Conservation (phyloP, 108 stramenopile species). For the Skeletonema potamos region DNA sequence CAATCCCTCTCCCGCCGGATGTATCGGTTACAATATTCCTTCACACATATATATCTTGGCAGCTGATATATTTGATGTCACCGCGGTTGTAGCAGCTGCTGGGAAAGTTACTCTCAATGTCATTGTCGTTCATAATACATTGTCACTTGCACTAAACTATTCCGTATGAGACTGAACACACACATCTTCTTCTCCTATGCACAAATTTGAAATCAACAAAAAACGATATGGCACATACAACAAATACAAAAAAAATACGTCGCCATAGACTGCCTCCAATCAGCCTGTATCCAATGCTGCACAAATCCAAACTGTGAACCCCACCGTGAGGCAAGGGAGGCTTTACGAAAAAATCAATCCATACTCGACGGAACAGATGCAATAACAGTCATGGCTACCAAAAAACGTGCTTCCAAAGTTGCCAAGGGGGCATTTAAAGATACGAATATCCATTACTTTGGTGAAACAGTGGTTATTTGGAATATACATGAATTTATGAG, state of each 20-base stretch:
- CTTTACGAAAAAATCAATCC: constrained; percentile 15
- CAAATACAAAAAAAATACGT: background rate
- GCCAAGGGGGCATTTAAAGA: constrained; percentile 48
- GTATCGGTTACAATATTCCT: too few relatives aligned
- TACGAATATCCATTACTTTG: constrained; percentile 45
- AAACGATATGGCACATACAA: too few relatives aligned
- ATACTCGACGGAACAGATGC: constrained; percentile 45
- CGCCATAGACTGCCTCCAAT: constrained; percentile 38
- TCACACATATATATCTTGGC: too few relatives aligned
- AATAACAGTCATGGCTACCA: constrained; percentile 32
- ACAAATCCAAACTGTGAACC: constrained; percentile 39
- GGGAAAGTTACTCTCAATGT: too few relatives aligned
- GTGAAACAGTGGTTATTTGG: constrained; percentile 64
- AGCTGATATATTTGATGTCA: too few relatives aligned
- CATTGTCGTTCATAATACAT: too few relatives aligned
- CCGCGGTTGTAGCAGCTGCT: too few relatives aligned
- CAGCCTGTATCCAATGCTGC: constrained; percentile 52
- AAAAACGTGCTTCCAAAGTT: constrained; percentile 22
- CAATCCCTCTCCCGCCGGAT: too few relatives aligned
- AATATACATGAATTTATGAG: constrained; percentile 42
- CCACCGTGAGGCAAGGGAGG: constrained; percentile 43
- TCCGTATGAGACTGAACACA: background rate
- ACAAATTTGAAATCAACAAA: background rate
- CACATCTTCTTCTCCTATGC: background rate
- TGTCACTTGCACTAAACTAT: background rate